Conservation (phyloP, 768 basidiomycete genomes). For the Tylopilus plumbeoviolaceoides region DNA sequence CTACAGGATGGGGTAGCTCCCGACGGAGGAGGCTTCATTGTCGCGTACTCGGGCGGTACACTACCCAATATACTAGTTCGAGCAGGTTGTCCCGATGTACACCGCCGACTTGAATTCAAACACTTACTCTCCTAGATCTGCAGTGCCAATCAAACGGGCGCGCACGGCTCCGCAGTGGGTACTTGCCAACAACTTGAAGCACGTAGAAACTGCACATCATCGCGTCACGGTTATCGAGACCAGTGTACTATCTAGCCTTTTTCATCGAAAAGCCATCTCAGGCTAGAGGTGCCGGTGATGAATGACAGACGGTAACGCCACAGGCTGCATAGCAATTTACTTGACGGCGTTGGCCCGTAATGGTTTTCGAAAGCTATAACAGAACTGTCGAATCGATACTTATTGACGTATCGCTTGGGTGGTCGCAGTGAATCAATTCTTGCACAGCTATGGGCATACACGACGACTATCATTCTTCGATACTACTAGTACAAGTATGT, state of each 20-base stretch:
- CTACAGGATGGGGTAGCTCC: not conserved
- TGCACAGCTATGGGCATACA: not conserved
- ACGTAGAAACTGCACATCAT: constrained; percentile 1
- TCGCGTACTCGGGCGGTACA: too few relatives aligned
- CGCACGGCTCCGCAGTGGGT: constrained; percentile 2
- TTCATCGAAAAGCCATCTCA: not conserved
- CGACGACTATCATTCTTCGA: not conserved
- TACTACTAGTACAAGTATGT: not conserved
- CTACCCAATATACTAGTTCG: not conserved
- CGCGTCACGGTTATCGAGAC: constrained; percentile 9
- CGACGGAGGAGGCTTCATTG: not conserved
- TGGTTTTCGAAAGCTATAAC: not conserved
- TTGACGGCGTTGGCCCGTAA: constrained; percentile 10
- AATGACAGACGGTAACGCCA: not conserved
- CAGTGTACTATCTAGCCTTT: not conserved
- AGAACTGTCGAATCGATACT: not conserved
- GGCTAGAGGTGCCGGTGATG: not conserved
- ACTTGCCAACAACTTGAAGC: not conserved
- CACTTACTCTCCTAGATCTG: not conserved
- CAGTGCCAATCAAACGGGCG: not conserved
- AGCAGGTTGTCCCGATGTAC: not conserved
- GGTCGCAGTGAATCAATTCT: not conserved
- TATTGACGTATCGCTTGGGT: not conserved
- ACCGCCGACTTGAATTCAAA: not conserved
- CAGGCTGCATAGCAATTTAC: constrained; percentile 1